Conservation (phyloP, 768 basidiomycete genomes). For the Mycena leptocephala region DNA sequence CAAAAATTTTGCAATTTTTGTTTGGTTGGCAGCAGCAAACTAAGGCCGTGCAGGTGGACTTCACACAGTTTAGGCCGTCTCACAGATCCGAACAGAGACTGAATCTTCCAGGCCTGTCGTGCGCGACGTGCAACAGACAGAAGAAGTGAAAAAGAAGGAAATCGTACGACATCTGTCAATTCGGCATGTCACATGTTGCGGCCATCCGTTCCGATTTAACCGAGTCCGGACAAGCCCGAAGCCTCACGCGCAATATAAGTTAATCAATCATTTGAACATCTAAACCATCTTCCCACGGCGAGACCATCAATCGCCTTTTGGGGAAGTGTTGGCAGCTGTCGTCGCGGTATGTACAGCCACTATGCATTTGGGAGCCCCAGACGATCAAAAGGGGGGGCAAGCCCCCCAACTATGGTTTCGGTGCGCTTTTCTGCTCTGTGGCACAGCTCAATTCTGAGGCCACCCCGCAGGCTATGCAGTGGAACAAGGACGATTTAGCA, state of each 20-base stretch:
- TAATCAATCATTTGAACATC: too few relatives aligned
- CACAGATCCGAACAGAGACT: background rate
- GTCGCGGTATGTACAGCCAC: too few relatives aligned
- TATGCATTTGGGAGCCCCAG: too few relatives aligned
- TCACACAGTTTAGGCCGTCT: background rate
- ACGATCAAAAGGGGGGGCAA: too few relatives aligned
- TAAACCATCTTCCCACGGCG: background rate
- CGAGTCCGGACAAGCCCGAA: too few relatives aligned
- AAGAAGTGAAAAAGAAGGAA: background rate
- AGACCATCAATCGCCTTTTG: background rate
- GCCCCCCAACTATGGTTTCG: too few relatives aligned
- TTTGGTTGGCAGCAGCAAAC: conserved; percentile 14
- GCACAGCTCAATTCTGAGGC: too few relatives aligned
- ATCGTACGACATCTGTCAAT: too few relatives aligned
- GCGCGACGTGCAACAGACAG: background rate
- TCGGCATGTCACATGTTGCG: too few relatives aligned
- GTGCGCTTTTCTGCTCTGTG: too few relatives aligned
- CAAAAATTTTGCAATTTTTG: background rate
- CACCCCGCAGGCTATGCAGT: background rate
- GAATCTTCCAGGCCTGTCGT: background rate
- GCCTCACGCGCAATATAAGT: too few relatives aligned
- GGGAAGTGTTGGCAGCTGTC: background rate
- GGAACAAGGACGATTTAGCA: background rate
- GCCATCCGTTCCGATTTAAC: too few relatives aligned
- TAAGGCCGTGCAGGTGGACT: conserved; percentile 13